Conservation (phyloP, 2,329 filamentous ascomycete genomes). For the Beauveria brongniartii region DNA sequence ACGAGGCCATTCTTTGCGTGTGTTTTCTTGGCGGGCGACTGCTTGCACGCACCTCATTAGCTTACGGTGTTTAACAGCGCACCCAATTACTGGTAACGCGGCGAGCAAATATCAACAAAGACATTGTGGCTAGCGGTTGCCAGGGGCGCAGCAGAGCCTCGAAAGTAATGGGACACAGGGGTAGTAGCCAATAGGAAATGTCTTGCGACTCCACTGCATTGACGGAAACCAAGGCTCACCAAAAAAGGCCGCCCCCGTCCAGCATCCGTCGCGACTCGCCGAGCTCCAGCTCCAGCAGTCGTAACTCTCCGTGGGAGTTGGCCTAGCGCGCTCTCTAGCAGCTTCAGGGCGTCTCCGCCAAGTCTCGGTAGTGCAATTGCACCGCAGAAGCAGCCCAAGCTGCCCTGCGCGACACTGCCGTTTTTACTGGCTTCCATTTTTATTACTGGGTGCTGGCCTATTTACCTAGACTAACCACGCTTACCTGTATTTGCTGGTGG, state of each 20-base stretch:
- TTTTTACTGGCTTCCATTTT: too few relatives aligned
- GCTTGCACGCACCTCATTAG: too few relatives aligned
- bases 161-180: background rate
- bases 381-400: background rate
- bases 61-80: too few relatives aligned
- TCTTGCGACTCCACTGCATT: background rate
- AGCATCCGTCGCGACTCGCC: slow-evolving; percentile 8
- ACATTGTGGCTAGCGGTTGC: slow-evolving; percentile 7
- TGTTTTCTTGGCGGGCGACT: too few relatives aligned
- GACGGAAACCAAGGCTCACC: background rate
- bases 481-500: background rate
- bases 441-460: too few relatives aligned
- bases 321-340: background rate
- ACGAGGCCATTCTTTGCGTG: too few relatives aligned
- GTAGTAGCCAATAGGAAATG: background rate
- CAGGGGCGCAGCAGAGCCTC: slow-evolving; percentile 4
- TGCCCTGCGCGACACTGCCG: background rate
- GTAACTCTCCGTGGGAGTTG: background rate
- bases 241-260: slow-evolving; percentile 5
- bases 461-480: too few relatives aligned
- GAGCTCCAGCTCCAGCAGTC: slow-evolving; percentile 5
- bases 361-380: background rate
- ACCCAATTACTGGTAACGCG: background rate
- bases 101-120: slow-evolving; percentile 8
- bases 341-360: background rate